These are phyloP conservation scores for Sporothrix euskadiensis DNA, from an alignment of 2,329 filamentous ascomycete genomes.

Conservation along the genomic window DNA sequence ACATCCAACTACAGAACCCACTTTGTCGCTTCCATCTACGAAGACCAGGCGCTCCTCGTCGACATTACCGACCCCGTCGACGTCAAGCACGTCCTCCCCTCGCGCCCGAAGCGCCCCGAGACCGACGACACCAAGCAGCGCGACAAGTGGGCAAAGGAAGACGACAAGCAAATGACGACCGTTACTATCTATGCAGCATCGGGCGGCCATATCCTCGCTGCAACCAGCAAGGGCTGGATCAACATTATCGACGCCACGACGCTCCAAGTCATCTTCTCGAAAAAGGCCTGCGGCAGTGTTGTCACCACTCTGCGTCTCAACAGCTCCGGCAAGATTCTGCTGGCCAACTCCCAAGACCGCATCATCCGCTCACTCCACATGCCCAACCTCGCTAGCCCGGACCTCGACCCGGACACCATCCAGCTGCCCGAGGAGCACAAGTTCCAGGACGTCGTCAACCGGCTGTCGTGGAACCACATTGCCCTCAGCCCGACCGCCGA, in stretches of 20 bases:
- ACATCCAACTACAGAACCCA: conserved; percentile 46
- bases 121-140: conserved; percentile 68
- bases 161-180: conserved; percentile 93
- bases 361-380: conserved; percentile 92
- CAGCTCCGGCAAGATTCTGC: conserved; percentile 78
- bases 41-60: conserved; percentile 87
- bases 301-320: conserved; percentile 86
- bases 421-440: conserved; percentile 94
- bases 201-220: conserved; percentile 86
- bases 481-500: conserved; percentile 93
- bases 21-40: conserved; percentile 89
- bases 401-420: conserved; percentile 80
- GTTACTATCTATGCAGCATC: conserved; percentile 83
- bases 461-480: conserved; percentile 93
- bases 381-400: conserved; percentile 68
- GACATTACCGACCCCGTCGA: conserved; percentile 71
- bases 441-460: conserved; percentile 96
- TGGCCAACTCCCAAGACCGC: conserved; percentile 91
- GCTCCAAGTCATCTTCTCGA: conserved; percentile 82
- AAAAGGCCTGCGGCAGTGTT: conserved; percentile 81
- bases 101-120: conserved; percentile 73
- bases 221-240: conserved; percentile 92
- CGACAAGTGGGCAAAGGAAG: conserved; percentile 86
- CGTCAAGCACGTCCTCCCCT: conserved; percentile 75
- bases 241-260: conserved; percentile 89